These are phyloP conservation scores for Lactuca sativa DNA, from an alignment of 129 eudicot species.

Conservation along the genomic window DNA sequence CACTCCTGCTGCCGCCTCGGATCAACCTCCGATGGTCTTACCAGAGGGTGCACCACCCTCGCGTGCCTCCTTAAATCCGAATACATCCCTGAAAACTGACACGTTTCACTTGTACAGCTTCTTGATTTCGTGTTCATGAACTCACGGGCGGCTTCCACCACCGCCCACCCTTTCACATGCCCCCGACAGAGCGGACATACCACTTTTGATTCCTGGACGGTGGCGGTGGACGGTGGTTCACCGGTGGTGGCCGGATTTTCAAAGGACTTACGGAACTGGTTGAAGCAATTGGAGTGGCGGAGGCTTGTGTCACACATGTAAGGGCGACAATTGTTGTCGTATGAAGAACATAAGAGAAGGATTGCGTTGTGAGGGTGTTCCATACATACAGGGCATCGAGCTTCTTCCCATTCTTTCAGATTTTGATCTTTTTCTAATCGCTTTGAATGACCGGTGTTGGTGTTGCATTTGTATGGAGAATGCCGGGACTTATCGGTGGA, in stretches of 20 bases:
- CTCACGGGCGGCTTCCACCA: slow-evolving; percentile 66
- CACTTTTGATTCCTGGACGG: slow-evolving; percentile 32
- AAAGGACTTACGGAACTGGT: slow-evolving; percentile 63
- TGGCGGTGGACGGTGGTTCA: too few species aligned
- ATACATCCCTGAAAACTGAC: slow-evolving; percentile 70
- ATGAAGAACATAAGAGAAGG: slow-evolving; percentile 76
- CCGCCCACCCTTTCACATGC: slow-evolving; percentile 61
- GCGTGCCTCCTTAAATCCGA: slow-evolving; percentile 78
- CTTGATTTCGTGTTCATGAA: slow-evolving; percentile 71
- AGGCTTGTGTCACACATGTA: slow-evolving; percentile 94
- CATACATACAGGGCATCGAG: slow-evolving; percentile 85
- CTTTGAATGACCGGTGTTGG: slow-evolving; percentile 14
- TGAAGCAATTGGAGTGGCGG: slow-evolving; percentile 92
- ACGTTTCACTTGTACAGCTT: slow-evolving; percentile 71
- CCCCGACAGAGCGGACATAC: slow-evolving; percentile 83
- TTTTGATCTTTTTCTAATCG: slow-evolving; percentile 44
- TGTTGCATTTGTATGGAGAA: slow-evolving; percentile 59
- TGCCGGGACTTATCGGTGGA: slow-evolving; percentile 53
- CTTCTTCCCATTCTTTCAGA: slow-evolving; percentile 79
- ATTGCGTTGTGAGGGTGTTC: slow-evolving; percentile 95
- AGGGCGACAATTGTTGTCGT: slow-evolving; percentile 81
- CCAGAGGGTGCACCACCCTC: slow-evolving; percentile 59
- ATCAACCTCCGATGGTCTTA: slow-evolving; percentile 72
- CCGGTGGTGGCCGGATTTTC: slow-evolving; percentile 16
- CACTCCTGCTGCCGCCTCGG: slow-evolving; percentile 69